These are phyloP conservation scores for Pochonia chlamydosporia DNA, from an alignment of 2,329 filamentous ascomycete genomes.

Conservation along the genomic window DNA sequence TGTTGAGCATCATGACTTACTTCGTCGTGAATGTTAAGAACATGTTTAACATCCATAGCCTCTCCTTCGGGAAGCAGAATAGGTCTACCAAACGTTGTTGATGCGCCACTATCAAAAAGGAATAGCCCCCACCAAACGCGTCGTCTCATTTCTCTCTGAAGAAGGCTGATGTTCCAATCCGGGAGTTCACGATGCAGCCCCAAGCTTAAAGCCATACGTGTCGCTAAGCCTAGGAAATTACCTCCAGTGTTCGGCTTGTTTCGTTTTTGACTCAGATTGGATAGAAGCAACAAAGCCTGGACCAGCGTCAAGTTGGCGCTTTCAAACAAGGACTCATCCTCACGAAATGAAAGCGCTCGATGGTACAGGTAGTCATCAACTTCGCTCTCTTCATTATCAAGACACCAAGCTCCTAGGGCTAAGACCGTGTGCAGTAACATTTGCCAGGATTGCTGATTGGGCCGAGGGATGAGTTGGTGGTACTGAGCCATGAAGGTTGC, in stretches of 20 bases:
- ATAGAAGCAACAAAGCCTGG: conserved; percentile 22
- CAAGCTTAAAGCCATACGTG: conserved; percentile 39
- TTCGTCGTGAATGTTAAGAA: conserved; percentile 23
- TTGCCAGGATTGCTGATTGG: conserved; percentile 24
- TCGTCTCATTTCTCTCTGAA: conserved; percentile 31
- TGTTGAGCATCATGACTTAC: conserved; percentile 7
- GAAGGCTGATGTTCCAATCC: conserved; percentile 23
- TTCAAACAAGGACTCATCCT: conserved; percentile 24
- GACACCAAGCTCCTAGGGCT: conserved; percentile 30
- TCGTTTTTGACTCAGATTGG: conserved; percentile 40
- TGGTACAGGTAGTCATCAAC: conserved; percentile 24
- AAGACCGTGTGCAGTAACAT: conserved; percentile 31
- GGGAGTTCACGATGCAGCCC: conserved; percentile 39
- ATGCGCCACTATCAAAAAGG: conserved; percentile 39
- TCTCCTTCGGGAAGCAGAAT: conserved; percentile 21
- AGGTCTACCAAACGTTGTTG: conserved; percentile 35
- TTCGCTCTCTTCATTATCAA: conserved; percentile 18
- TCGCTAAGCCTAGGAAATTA: conserved; percentile 40
- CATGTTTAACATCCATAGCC: conserved; percentile 22
- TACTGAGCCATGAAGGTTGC: conserved; percentile 34
- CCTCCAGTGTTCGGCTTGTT: conserved; percentile 43
- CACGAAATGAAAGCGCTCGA: conserved; percentile 19
- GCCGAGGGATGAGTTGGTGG: conserved; percentile 25
- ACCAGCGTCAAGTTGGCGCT: conserved; percentile 25
- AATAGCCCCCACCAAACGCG: conserved; percentile 38